Evolutionary conservation across 805 yeast species (phyloP), one percentile per base, ranked within the genome.

Genomic region (Candida succiphila): DNA sequence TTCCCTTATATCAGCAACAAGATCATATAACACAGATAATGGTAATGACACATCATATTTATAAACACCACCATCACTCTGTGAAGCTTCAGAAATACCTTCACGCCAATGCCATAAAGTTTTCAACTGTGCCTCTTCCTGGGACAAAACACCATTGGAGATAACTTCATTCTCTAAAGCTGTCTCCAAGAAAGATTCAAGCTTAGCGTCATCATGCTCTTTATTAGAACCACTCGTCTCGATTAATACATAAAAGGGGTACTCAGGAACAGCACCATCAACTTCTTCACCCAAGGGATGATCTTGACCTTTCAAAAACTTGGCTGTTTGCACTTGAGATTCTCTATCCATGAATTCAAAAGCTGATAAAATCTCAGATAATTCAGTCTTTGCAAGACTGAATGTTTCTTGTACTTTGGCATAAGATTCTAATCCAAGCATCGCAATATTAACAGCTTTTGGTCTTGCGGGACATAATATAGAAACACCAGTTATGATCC

Each of bases 21-120:
- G 63, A 10, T 79, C 79, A 52, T 87, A 92, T 60, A 92, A 66
- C 34, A 77, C 84, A 16, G 71, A 65, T 43, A 92, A 67, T 24
- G 97, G 97, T 38, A 92, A 63, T 3, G 96, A 87, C 25, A 92
- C 96, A 48, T 92, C 98, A 52, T 92, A 92, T 62, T 92, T 92
- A 66, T 89, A 92, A 33, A 89, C 96, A 46, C 97, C 98, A 33
- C 98, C 97, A 25, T 68, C 76, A 39, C 72, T 68, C 32, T 83
- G 80, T 6, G 84, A 69, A 6, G 95, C 88, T 61, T 92, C 98
- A 27, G 96, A 86, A 41, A 89, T 75, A 41, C 80, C 71, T 60
- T 92, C 98, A 62, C 98, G 78, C 97, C 97, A 92, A 23, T 77
- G 64, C 98, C 98, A 92, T 46, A 92, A 68, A 36, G 75, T 76